phyloP scores from a whole-genome alignment of 768 basidiomycete genomes.

The Trametes elegans region DNA sequence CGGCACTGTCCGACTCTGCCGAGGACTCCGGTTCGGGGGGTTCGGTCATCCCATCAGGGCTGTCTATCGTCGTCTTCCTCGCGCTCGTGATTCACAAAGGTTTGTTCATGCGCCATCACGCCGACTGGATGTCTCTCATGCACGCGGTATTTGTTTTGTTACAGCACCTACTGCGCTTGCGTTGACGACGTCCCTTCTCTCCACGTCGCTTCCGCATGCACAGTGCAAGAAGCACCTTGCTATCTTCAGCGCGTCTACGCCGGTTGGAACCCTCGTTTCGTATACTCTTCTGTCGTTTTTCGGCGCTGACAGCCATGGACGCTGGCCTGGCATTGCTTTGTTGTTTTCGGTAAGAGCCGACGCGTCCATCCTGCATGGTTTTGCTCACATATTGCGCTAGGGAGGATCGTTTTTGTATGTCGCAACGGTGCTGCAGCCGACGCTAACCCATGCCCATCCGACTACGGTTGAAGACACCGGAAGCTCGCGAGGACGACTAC shows the following conservation, averaged over 20 bases:
- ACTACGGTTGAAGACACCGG: neutral
- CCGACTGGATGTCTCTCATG: neutral
- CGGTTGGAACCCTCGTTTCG: conserved; percentile 75
- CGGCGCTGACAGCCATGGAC: conserved; percentile 41
- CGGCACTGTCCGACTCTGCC: conserved; percentile 40
- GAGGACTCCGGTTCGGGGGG: conserved; percentile 29
- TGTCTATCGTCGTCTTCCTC: conserved; percentile 86
- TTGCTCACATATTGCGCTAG: neutral
- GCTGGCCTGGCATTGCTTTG: conserved; percentile 75
- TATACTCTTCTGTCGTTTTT: conserved; percentile 63
- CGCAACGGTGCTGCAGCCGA: conserved; percentile 23
- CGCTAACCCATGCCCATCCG: conserved; percentile 4
- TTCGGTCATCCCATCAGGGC: conserved; percentile 26
- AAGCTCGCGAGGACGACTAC: neutral
- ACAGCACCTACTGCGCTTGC: conserved; percentile 90
- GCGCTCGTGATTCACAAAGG: conserved; percentile 94
- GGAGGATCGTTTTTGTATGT: conserved; percentile 25
- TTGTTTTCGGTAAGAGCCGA: conserved; percentile 81
- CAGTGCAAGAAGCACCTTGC: conserved; percentile 75
- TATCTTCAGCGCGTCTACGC: conserved; percentile 83
- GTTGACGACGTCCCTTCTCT: conserved; percentile 80
- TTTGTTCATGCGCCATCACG: conserved; percentile 24
- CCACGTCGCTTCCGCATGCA: conserved; percentile 61
- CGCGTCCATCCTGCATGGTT: too few species aligned
- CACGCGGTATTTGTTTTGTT: neutral